These are phyloP conservation scores for Rubroboletus pulcherrimus DNA, from an alignment of 768 basidiomycete genomes.

Conservation along the genomic window DNA sequence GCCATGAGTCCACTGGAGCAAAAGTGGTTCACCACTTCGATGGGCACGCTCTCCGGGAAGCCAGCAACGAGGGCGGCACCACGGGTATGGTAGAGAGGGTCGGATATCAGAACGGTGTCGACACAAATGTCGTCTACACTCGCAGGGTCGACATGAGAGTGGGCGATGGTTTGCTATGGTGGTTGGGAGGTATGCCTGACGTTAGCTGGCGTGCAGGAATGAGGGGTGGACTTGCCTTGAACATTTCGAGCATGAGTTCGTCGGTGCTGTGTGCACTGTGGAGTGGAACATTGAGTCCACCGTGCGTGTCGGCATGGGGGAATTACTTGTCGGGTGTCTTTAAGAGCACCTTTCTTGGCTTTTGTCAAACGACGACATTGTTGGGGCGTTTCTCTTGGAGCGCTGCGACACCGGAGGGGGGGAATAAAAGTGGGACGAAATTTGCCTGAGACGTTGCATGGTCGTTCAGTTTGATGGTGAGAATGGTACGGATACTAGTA, in stretches of 20 bases:
- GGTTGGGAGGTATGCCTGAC: background rate
- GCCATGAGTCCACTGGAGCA: slow-evolving; percentile 89
- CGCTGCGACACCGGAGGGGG: slow-evolving; percentile 43
- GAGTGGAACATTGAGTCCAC: slow-evolving; percentile 9
- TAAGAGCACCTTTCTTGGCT: slow-evolving; percentile 71
- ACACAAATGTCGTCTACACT: slow-evolving; percentile 76
- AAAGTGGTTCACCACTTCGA: slow-evolving; percentile 74
- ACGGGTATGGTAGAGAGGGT: slow-evolving; percentile 66
- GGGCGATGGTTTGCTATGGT: slow-evolving; percentile 52
- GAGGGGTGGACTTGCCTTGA: slow-evolving; percentile 46
- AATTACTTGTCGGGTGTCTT: slow-evolving; percentile 57
- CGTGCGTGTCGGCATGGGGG: background rate
- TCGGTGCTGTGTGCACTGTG: slow-evolving; percentile 60
- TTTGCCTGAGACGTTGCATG: slow-evolving; percentile 63
- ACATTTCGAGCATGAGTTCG: slow-evolving; percentile 78
- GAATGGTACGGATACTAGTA: too few relatives aligned
- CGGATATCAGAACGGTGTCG: slow-evolving; percentile 68
- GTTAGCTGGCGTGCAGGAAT: background rate
- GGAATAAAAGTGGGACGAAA: slow-evolving; percentile 54
- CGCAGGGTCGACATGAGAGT: slow-evolving; percentile 57
- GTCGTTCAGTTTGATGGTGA: too few relatives aligned
- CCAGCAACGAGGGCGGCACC: slow-evolving; percentile 77
- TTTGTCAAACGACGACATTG: slow-evolving; percentile 81
- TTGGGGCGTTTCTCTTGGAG: slow-evolving; percentile 59
- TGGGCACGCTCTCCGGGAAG: slow-evolving; percentile 70